Base-by-base conservation (phyloP, 371 early-diverging fungal genomes). In the Mortierella sp. region DNA sequence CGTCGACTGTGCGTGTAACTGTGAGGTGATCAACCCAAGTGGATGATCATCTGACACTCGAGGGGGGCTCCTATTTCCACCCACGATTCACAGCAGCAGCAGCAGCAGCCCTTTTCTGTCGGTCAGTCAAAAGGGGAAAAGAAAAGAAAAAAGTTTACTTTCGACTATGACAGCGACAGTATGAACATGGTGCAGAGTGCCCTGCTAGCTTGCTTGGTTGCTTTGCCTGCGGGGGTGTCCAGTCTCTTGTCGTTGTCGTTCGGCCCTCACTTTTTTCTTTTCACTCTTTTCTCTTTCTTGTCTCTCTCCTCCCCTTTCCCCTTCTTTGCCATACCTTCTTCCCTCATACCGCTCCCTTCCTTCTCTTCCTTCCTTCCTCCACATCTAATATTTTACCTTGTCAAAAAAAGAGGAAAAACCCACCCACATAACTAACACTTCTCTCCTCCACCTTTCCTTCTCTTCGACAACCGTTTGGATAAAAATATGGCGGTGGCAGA, bases 381-480 rank as follows among this genome's bases (percentile, higher is more conserved):
- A 28, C 80, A 44, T 78, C 69, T 67, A 43, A 24, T 55, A 37
- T 24, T 53, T 28, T 74, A 10, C 16, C 1, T 31, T 14, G 26
- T 57, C 16, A 16, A 10, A 26, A 26, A 21, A 54, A 21, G 21
- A 24, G n/a, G n/a, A 26, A 55, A 59, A 28, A 21, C n/a, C 31
- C 73, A 10, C 21, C 50, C 74, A 21, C 84, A 5, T 73, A 61
- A 2, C 61, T 83, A 2, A 79, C 83, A 0, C 59, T 26, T 43
- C 61, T 28, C 51, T 74, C 79, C 74, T 83, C 44, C 76, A 75
- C 31, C 74, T 79, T 26, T 77, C 80, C 2, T 84, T 77, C 53
- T 31, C 69, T 54, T 40, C 44, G 11, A 37, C 44, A n/a, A 28
- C 48, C 53, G 19, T 44, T 72, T 53, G 71, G 53, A 11, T 46